phyloP scores from a whole-genome alignment of 148 eudicot genomes.

The Rhododendron ferrugineum region DNA sequence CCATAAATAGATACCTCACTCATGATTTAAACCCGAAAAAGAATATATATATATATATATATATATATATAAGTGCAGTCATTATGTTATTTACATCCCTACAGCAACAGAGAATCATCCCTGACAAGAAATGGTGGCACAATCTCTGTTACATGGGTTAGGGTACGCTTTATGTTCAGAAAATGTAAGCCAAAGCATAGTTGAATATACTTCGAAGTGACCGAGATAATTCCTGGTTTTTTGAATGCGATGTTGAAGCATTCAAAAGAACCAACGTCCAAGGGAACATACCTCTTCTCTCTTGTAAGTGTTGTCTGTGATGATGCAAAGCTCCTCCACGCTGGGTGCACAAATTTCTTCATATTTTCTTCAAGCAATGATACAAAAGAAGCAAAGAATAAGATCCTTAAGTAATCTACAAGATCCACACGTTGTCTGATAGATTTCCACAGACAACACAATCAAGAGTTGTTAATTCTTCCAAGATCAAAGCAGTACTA shows the following conservation, averaged over 20 bases:
- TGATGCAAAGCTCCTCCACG: constrained; percentile 80
- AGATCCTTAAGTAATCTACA: constrained; percentile 3
- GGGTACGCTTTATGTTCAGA: not conserved
- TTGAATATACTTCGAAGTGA: not conserved
- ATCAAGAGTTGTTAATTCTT: not conserved
- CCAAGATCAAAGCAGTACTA: not conserved
- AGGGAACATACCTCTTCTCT: constrained; percentile 60
- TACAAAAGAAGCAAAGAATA: constrained; percentile 9
- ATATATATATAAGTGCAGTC: not conserved
- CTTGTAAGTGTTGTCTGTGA: constrained; percentile 80
- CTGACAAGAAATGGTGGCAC: not conserved
- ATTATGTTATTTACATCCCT: not conserved
- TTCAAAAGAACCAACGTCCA: not conserved
- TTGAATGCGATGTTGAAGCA: not conserved
- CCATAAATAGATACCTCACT: constrained; percentile 11
- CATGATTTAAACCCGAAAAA: not conserved
- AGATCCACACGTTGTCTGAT: not conserved
- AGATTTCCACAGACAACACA: not conserved
- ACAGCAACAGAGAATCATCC: not conserved
- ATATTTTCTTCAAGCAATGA: constrained; percentile 51
- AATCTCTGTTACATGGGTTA: not conserved
- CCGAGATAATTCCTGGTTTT: not conserved
- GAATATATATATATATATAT: too few relatives aligned
- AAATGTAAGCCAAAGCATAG: not conserved
- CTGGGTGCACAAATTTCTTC: constrained; percentile 86